Conservation (phyloP, 1,139 yeast species). For the Citeromyces hawaiiensis region DNA sequence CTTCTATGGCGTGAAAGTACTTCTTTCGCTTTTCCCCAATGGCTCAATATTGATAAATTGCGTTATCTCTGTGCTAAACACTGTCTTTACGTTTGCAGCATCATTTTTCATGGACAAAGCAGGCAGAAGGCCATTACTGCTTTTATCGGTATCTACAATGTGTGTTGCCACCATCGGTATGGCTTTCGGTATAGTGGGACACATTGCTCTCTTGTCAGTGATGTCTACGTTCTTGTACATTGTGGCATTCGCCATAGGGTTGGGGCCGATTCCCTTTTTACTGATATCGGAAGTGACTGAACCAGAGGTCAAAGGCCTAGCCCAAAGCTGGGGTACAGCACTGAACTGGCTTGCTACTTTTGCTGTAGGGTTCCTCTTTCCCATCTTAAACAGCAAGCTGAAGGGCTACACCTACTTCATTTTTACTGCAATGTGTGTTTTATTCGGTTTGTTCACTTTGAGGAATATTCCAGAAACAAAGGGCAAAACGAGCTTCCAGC, state of each 20-base stretch:
- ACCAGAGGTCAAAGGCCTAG: slow-evolving; percentile 63
- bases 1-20: slow-evolving; percentile 81
- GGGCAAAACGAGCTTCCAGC: slow-evolving; percentile 43
- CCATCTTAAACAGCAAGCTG: slow-evolving; percentile 44
- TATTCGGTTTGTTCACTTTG: slow-evolving; percentile 33
- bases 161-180: slow-evolving; percentile 49
- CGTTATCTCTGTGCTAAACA: slow-evolving; percentile 59
- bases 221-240: slow-evolving; percentile 62
- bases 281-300: slow-evolving; percentile 85
- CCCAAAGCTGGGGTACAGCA: slow-evolving; percentile 87
- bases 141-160: slow-evolving; percentile 58
- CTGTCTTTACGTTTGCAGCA: slow-evolving; percentile 55
- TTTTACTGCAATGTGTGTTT: slow-evolving; percentile 45
- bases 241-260: slow-evolving; percentile 75
- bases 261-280: slow-evolving; percentile 91
- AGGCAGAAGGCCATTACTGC: slow-evolving; percentile 67
- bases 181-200: slow-evolving; percentile 47
- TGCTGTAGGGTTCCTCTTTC: slow-evolving; percentile 68
- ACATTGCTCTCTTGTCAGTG: slow-evolving; percentile 40
- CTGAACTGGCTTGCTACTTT: slow-evolving; percentile 90
- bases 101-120: slow-evolving; percentile 60
- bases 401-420: slow-evolving; percentile 76
- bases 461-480: slow-evolving; percentile 65
- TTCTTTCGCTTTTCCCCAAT: slow-evolving; percentile 55
- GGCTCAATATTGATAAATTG: slow-evolving; percentile 62